Evolutionary conservation across 1,284 basidiomycete species (phyloP).

Genomic region (Marasmius sp.): DNA sequence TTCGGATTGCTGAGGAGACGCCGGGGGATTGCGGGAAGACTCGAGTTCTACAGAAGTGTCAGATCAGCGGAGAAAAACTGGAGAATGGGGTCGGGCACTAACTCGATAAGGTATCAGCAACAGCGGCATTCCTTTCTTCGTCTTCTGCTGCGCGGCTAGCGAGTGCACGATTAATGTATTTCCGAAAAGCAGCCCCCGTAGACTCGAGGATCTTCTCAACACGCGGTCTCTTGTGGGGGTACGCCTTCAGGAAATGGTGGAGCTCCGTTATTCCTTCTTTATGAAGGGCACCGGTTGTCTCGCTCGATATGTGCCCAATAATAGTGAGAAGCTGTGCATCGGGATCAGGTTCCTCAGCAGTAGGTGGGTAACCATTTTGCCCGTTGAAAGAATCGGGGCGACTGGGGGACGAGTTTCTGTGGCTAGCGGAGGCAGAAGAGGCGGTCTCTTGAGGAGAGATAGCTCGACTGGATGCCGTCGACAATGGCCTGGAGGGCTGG

Average conservation of each 20-base stretch:
- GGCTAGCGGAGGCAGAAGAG: constrained; percentile 54
- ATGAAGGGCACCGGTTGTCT: constrained; percentile 79
- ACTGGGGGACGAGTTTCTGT: constrained; percentile 56
- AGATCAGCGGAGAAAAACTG: constrained; percentile 7
- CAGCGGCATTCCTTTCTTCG: constrained; percentile 73
- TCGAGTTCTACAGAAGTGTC: constrained; percentile 55
- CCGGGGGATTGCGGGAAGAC: constrained; percentile 39
- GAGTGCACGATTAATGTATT: constrained; percentile 81
- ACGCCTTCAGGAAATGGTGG: constrained; percentile 90
- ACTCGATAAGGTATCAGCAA: constrained; percentile 79
- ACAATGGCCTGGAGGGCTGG: constrained; percentile 44
- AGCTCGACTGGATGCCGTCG: constrained; percentile 60
- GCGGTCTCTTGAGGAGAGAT: constrained; percentile 61
- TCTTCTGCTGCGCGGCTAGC: constrained; percentile 85
- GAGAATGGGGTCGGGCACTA: constrained; percentile 26
- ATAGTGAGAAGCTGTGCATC: constrained; percentile 81
- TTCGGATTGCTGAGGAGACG: constrained; percentile 17
- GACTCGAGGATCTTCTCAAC: constrained; percentile 86
- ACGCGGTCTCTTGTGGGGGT: constrained; percentile 84
- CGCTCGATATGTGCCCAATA: constrained; percentile 88
- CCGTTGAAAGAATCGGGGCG: constrained; percentile 57
- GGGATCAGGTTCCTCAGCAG: constrained; percentile 73
- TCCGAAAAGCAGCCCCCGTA: constrained; percentile 80
- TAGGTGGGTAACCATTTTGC: constrained; percentile 41
- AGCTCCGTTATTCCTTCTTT: constrained; percentile 95